Conservation (phyloP, 2,329 filamentous ascomycete species). For the Pleoardoris graminearum region DNA sequence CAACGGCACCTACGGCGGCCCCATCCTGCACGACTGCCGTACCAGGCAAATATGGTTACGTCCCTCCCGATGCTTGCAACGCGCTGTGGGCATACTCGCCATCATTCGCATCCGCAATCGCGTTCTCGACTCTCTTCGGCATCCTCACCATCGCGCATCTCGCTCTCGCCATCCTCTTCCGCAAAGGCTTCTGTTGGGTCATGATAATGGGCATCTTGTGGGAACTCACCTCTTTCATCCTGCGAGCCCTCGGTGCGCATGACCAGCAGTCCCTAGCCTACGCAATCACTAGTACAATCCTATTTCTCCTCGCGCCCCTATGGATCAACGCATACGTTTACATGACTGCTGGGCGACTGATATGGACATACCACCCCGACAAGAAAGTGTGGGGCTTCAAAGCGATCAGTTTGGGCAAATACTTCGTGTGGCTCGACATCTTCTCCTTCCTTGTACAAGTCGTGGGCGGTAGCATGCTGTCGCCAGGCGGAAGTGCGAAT, state of each 20-base stretch:
- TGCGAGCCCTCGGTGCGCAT: slow-evolving; percentile 47
- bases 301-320: slow-evolving; percentile 51
- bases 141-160: slow-evolving; percentile 28
- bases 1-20: slow-evolving; percentile 12
- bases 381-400: slow-evolving; percentile 43
- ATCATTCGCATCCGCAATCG: slow-evolving; percentile 26
- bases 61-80: slow-evolving; percentile 31
- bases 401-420: slow-evolving; percentile 43
- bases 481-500: slow-evolving; percentile 24
- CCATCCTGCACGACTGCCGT: slow-evolving; percentile 28
- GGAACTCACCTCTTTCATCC: slow-evolving; percentile 49
- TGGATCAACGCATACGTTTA: slow-evolving; percentile 54
- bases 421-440: slow-evolving; percentile 53
- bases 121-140: slow-evolving; percentile 29
- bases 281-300: slow-evolving; percentile 43
- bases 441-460: slow-evolving; percentile 52
- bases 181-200: slow-evolving; percentile 48
- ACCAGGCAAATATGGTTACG: slow-evolving; percentile 30
- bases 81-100: slow-evolving; percentile 31
- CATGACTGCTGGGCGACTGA: slow-evolving; percentile 45
- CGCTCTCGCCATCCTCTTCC: slow-evolving; percentile 24
- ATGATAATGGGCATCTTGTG: slow-evolving; percentile 51
- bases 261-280: slow-evolving; percentile 43
- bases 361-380: slow-evolving; percentile 45
- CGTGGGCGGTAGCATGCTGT: slow-evolving; percentile 45